phyloP scores from a whole-genome alignment of 768 basidiomycete genomes.

The Rhizopogon vinicolor region DNA sequence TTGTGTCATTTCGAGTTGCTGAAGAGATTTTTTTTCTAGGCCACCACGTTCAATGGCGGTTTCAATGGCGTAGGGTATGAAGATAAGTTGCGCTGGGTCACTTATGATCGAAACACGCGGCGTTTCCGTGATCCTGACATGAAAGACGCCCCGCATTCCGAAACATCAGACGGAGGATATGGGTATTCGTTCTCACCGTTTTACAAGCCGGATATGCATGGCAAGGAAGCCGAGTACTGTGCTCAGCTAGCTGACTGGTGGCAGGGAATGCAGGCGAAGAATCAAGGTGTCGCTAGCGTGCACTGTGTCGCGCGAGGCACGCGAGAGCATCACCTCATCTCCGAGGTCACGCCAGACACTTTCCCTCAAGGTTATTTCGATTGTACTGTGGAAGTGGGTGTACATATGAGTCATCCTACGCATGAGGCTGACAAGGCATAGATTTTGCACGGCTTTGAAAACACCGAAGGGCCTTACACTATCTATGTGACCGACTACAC shows the following conservation, averaged over 20 bases:
- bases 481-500: constrained; percentile 71
- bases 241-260: constrained; percentile 46
- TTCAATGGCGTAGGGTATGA: constrained; percentile 40
- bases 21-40: constrained; percentile 18
- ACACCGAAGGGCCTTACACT: constrained; percentile 34
- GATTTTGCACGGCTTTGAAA: constrained; percentile 44
- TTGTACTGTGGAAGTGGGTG: constrained; percentile 55
- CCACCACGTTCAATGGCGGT: constrained; percentile 24
- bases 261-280: constrained; percentile 28
- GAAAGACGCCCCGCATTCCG: constrained; percentile 33
- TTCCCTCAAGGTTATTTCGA: constrained; percentile 52
- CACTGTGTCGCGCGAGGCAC: constrained; percentile 2
- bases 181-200: constrained; percentile 42
- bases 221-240: constrained; percentile 40
- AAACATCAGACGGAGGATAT: constrained; percentile 24
- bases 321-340: constrained; percentile 44
- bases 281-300: constrained; percentile 10
- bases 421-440: constrained; percentile 14
- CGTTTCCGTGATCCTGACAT: constrained; percentile 33
- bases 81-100: constrained; percentile 49
- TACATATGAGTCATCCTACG: background rate
- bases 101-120: constrained; percentile 39
- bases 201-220: constrained; percentile 31
- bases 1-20: background rate
- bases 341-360: constrained; percentile 42